Evolutionary conservation across 169 alveolate species (phyloP).

Genomic region (Theileria luwenshuni): DNA sequence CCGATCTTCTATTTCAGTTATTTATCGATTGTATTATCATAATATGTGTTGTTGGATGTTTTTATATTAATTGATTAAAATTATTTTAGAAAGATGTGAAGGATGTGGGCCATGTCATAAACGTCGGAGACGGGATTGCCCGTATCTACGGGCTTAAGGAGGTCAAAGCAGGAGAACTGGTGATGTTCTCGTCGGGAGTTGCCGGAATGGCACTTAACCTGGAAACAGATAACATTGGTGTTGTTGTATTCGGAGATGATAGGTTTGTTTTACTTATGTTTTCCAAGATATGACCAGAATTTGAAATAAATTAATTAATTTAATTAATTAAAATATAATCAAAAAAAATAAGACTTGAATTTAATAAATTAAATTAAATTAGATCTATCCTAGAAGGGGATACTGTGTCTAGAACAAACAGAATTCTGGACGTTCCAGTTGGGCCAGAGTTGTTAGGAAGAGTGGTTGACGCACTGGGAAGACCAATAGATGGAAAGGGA

Average conservation of each 20-base stretch:
- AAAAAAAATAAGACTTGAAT: neutral
- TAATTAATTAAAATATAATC: neutral
- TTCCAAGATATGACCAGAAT: neutral
- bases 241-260: conserved; percentile 96
- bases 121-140: conserved; percentile 97
- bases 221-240: conserved; percentile 96
- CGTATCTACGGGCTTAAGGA: conserved; percentile 93
- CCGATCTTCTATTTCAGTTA: too few species aligned
- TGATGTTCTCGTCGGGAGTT: conserved; percentile 86
- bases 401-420: conserved; percentile 90
- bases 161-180: conserved; percentile 96
- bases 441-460: conserved; percentile 96
- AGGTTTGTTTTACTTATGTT: conserved; percentile 62
- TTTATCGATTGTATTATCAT: too few species aligned
- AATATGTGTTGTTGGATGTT: too few species aligned
- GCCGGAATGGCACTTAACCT: conserved; percentile 97
- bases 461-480: conserved; percentile 96
- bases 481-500: conserved; percentile 95
- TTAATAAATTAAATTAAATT: neutral
- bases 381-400: conserved; percentile 95
- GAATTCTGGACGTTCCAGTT: conserved; percentile 95
- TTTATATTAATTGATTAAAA: neutral
- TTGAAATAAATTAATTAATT: neutral
- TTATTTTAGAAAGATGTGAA: conserved; percentile 82
- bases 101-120: conserved; percentile 94